phyloP scores from a whole-genome alignment of 2,329 filamentous ascomycete species.

The Neonectria ditissima region DNA sequence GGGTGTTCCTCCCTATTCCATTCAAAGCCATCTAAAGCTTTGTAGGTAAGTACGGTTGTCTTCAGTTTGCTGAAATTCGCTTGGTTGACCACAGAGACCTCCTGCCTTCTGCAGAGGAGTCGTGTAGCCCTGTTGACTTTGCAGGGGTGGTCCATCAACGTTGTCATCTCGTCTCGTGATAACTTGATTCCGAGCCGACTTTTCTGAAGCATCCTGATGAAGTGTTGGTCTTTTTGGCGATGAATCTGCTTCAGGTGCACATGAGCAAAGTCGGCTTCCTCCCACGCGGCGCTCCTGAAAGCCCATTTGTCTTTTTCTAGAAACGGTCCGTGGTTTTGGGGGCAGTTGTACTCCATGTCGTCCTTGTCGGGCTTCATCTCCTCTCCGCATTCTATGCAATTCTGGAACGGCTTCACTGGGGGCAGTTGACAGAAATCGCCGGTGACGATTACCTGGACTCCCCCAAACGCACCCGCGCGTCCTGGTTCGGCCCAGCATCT shows the following conservation, averaged over 20 bases:
- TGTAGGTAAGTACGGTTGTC: constrained; percentile 13
- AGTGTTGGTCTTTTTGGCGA: constrained; percentile 65
- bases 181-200: constrained; percentile 61
- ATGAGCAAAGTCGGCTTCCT: constrained; percentile 63
- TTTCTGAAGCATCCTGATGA: constrained; percentile 67
- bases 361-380: not conserved
- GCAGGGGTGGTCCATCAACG: constrained; percentile 59
- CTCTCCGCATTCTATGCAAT: constrained; percentile 37
- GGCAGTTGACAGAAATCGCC: constrained; percentile 70
- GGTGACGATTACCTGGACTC: constrained; percentile 42
- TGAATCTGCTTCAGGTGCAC: constrained; percentile 67
- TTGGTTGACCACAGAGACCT: constrained; percentile 25
- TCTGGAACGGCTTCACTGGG: constrained; percentile 66
- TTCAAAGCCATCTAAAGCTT: constrained; percentile 28
- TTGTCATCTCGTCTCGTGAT: constrained; percentile 49
- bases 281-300: constrained; percentile 68
- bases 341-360: constrained; percentile 41
- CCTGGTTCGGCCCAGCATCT: not conserved
- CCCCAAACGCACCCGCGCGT: constrained; percentile 37
- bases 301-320: constrained; percentile 69
- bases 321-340: constrained; percentile 52
- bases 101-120: constrained; percentile 27
- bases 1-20: not conserved
- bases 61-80: constrained; percentile 24
- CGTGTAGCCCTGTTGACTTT: constrained; percentile 46